These are phyloP conservation scores for Quercus tomentella DNA, from an alignment of 331 rosid genomes.

Conservation along the genomic window DNA sequence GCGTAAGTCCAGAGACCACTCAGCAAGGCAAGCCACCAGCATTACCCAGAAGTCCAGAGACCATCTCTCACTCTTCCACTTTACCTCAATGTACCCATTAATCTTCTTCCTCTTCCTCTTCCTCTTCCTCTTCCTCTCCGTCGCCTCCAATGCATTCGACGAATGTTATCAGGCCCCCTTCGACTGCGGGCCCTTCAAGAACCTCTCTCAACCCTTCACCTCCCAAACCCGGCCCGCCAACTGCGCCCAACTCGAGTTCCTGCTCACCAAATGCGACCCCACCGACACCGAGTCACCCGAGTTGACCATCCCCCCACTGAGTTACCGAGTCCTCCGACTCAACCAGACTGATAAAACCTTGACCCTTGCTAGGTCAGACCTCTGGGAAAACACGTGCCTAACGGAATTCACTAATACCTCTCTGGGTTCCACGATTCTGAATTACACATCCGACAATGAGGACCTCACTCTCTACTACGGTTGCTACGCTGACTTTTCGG, in stretches of 20 bases:
- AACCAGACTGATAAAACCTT: slow-evolving; percentile 15
- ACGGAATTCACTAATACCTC: slow-evolving; percentile 24
- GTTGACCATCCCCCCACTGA: slow-evolving; percentile 29
- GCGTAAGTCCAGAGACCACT: no score
- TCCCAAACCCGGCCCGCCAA: slow-evolving; percentile 23
- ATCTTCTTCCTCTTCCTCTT: no score
- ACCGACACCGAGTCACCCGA: slow-evolving; percentile 6
- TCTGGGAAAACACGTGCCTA: slow-evolving; percentile 56
- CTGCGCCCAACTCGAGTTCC: slow-evolving; percentile 39
- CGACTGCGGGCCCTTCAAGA: slow-evolving; percentile 44
- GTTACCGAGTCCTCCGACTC: slow-evolving; percentile 38
- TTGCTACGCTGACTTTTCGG: background rate
- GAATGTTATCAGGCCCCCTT: slow-evolving; percentile 10
- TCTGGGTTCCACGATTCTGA: slow-evolving; percentile 6
- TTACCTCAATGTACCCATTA: no score
- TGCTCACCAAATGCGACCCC: slow-evolving; percentile 21
- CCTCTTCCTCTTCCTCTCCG: background rate
- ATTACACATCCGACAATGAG: slow-evolving; percentile 21
- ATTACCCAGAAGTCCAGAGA: no score
- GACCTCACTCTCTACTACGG: slow-evolving; percentile 41
- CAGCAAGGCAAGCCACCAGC: no score
- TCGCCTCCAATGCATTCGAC: no score
- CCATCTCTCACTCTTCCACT: no score
- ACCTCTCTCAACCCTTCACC: slow-evolving; percentile 58
- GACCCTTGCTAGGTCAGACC: slow-evolving; percentile 49